Percentiles rank a stretch among this genome's conserved stretches.
Conservation (phyloP, 345 rosid species). For the Camelina laxa region DNA sequence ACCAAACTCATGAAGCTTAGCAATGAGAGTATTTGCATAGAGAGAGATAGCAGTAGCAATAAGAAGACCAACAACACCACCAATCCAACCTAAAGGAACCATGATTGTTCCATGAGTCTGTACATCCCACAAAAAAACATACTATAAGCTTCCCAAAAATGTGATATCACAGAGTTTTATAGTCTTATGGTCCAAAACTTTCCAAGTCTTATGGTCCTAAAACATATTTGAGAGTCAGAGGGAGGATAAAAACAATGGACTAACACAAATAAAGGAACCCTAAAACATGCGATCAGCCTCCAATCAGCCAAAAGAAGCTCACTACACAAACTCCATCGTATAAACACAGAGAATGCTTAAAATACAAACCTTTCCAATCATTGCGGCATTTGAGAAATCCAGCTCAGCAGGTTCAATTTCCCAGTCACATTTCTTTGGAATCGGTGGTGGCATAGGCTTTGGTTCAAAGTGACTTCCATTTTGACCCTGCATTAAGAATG, state of each 20-base stretch:
- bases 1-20: constrained; percentile 83
- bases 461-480: constrained; percentile 98
- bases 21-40: constrained; percentile 77
- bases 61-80: constrained; percentile 74
- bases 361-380: constrained; percentile 82
- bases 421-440: constrained; percentile 98
- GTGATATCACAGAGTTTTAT: background rate
- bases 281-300: constrained; percentile 38
- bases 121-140: constrained; percentile 29
- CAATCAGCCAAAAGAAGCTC: constrained; percentile 36
- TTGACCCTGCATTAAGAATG: constrained; percentile 70
- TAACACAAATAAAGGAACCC: constrained; percentile 99
- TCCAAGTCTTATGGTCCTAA: background rate
- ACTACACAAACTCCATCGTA: constrained; percentile 9
- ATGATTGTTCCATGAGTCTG: constrained; percentile 93
- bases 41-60: constrained; percentile 72
- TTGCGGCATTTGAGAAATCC: constrained; percentile 76
- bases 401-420: constrained; percentile 96
- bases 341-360: background rate
- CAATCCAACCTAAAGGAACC: constrained; percentile 91
- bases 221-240: constrained; percentile 3
- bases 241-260: no score
- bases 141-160: constrained; percentile 17
- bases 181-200: no score
- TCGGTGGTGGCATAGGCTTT: constrained; percentile 92